Percentiles rank a stretch among this genome's conserved stretches.
Conservation (phyloP, 768 basidiomycete species). For the Pisolithus sp. region DNA sequence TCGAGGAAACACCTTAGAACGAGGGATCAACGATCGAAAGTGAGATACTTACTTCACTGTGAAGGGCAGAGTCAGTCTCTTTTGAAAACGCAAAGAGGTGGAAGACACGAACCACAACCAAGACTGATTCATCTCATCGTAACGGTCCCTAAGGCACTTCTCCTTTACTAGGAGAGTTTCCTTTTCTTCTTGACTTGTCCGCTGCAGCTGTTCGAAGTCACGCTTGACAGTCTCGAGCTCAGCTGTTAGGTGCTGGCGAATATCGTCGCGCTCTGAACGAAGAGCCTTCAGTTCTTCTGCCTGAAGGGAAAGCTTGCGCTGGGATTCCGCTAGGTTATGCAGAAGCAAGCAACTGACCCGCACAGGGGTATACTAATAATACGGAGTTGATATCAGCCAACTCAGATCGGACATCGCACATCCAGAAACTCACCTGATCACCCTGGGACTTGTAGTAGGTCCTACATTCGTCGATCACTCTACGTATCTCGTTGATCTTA, state of each 20-base stretch:
- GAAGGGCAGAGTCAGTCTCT: constrained; percentile 13
- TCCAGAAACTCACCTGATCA: constrained; percentile 34
- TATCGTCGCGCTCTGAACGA: constrained; percentile 26
- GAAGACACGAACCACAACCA: constrained; percentile 30
- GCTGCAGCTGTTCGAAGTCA: constrained; percentile 36
- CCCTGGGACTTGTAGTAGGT: constrained; percentile 41
- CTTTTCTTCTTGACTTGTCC: constrained; percentile 41
- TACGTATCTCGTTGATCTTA: constrained; percentile 42
- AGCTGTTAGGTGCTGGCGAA: constrained; percentile 23
- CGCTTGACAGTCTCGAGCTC: constrained; percentile 33
- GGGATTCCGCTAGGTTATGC: constrained; percentile 44
- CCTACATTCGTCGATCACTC: constrained; percentile 45
- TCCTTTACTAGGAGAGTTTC: constrained; percentile 47
- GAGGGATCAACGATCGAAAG: neutral
- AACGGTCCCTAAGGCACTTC: constrained; percentile 48
- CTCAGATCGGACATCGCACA: neutral
- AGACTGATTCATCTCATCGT: constrained; percentile 38
- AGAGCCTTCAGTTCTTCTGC: constrained; percentile 26
- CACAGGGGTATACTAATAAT: constrained; percentile 44
- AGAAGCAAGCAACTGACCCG: constrained; percentile 44
- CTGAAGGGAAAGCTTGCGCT: constrained; percentile 35
- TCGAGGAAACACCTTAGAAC: constrained; percentile 8
- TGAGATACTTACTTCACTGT: constrained; percentile 30
- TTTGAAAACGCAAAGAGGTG: constrained; percentile 2
- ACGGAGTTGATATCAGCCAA: constrained; percentile 7